A percentile compares a stretch with the other conserved stretches of the same genome.
Conservation (phyloP, 352 stramenopile species). For the Phytopythium boreale region DNA sequence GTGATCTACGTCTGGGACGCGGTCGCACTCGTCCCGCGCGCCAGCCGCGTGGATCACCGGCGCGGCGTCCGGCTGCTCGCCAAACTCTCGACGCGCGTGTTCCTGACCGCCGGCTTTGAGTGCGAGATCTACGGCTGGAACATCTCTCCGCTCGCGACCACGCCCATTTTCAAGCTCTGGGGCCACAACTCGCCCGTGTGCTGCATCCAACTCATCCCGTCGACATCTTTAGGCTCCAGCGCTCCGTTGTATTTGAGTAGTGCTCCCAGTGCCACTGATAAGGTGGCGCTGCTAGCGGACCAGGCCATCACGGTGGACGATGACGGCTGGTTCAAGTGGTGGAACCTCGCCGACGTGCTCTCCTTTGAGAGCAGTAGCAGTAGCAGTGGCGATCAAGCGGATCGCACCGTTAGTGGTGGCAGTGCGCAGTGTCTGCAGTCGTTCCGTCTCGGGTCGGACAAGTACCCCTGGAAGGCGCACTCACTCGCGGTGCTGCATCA, state of each 20-base stretch:
- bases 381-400: conserved; percentile 10
- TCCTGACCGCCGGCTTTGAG: conserved; percentile 74
- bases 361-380: conserved; percentile 62
- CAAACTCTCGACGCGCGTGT: conserved; percentile 65
- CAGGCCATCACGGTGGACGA: conserved; percentile 79
- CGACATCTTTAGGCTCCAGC: conserved; percentile 11
- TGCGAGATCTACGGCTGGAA: conserved; percentile 76
- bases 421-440: conserved; percentile 51
- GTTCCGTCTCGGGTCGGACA: conserved; percentile 65
- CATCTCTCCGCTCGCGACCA: conserved; percentile 50
- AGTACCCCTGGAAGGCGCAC: conserved; percentile 68
- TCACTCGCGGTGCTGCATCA: conserved; percentile 61
- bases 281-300: conserved; percentile 38
- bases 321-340: conserved; percentile 84
- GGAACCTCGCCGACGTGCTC: conserved; percentile 61
- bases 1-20: conserved; percentile 77
- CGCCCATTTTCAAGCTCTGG: conserved; percentile 65
- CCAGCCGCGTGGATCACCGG: conserved; percentile 52
- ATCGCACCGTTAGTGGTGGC: neutral
- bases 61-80: conserved; percentile 56
- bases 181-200: conserved; percentile 67
- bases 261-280: conserved; percentile 11
- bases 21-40: conserved; percentile 37
- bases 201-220: conserved; percentile 64
- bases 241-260: conserved; percentile 1